Evolutionary conservation across 306 rosid genomes (phyloP).

Genomic region (Astragalus membranaceus): DNA sequence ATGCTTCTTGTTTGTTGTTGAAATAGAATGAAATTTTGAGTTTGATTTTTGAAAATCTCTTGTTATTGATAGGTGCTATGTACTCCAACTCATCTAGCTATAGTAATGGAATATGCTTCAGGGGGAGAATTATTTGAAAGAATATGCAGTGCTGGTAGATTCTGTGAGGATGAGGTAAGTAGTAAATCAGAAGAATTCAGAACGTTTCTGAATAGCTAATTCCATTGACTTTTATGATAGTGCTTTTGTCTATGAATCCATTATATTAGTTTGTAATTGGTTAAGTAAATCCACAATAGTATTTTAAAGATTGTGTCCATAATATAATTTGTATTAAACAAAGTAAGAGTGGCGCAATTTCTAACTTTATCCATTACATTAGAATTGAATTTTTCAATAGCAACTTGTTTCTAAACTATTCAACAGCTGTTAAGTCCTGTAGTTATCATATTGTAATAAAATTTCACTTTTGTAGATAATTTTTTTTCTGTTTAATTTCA

Average conservation of each 20-base stretch:
- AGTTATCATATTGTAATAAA: not conserved
- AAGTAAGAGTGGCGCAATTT: not conserved
- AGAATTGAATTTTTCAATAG: constrained; percentile 13
- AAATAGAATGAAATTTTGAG: too few relatives aligned
- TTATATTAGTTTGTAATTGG: constrained; percentile 11
- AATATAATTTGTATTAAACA: constrained; percentile 7
- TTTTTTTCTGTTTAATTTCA: not conserved
- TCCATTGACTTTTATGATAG: constrained; percentile 22
- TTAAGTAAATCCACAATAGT: constrained; percentile 10
- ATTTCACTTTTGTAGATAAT: not conserved
- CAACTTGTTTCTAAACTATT: not conserved
- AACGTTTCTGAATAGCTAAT: not conserved
- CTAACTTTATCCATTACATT: not conserved
- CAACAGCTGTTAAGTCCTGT: not conserved
- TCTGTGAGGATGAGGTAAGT: constrained; percentile 92
- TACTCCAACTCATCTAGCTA: constrained; percentile 83
- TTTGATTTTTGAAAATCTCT: not conserved
- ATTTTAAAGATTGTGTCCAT: not conserved
- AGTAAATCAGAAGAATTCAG: not conserved
- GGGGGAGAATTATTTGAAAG: constrained; percentile 94
- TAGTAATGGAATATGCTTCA: constrained; percentile 96
- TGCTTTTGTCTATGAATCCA: constrained; percentile 32
- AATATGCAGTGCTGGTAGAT: constrained; percentile 94
- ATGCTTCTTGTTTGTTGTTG: not conserved
- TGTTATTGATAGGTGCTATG: constrained; percentile 44